A percentile compares a stretch with the other conserved stretches of the same genome.
Evolutionary conservation across 2,329 filamentous ascomycete species (phyloP).

Genomic region (Nemania sp.): DNA sequence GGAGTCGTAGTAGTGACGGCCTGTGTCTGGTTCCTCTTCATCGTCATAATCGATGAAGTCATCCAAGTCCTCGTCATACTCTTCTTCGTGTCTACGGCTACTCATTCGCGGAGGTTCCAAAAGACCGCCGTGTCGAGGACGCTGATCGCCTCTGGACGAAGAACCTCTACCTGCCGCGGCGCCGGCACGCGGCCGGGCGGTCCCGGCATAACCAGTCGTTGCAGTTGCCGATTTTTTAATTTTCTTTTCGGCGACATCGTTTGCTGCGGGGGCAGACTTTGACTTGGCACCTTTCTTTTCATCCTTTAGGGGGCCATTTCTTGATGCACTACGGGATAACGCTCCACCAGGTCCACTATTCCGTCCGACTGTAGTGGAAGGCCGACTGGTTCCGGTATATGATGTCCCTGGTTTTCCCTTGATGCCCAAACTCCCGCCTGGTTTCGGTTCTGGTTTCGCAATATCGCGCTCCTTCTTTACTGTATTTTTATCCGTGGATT

Average conservation of each 20-base stretch:
- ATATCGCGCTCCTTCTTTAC: slow-evolving; percentile 58
- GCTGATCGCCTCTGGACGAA: slow-evolving; percentile 25
- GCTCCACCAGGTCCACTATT: slow-evolving; percentile 23
- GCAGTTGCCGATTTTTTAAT: slow-evolving; percentile 63
- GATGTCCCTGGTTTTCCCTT: slow-evolving; percentile 36
- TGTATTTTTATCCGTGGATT: slow-evolving; percentile 67
- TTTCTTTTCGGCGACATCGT: slow-evolving; percentile 56
- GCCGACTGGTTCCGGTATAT: slow-evolving; percentile 33
- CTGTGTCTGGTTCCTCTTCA: slow-evolving; percentile 51
- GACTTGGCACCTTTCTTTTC: slow-evolving; percentile 34
- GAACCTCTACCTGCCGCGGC: slow-evolving; percentile 38
- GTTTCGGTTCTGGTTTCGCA: slow-evolving; percentile 48
- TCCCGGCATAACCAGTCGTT: slow-evolving; percentile 68
- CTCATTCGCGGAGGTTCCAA: slow-evolving; percentile 41
- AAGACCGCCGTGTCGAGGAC: slow-evolving; percentile 37
- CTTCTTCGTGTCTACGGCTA: slow-evolving; percentile 55
- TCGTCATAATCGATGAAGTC: slow-evolving; percentile 66
- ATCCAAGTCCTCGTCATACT: slow-evolving; percentile 63
- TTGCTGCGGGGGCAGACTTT: slow-evolving; percentile 36
- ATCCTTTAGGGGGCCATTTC: slow-evolving; percentile 32
- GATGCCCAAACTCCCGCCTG: slow-evolving; percentile 30
- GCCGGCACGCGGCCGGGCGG: slow-evolving; percentile 60
- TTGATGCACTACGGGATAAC: slow-evolving; percentile 23
- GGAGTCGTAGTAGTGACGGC: slow-evolving; percentile 59
- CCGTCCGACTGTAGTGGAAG: slow-evolving; percentile 25